A percentile compares a stretch with the other conserved stretches of the same genome.
These are phyloP conservation scores for Apiotrichum mycotoxinovorans DNA, from an alignment of 1,284 basidiomycete genomes.

Conservation along the genomic window DNA sequence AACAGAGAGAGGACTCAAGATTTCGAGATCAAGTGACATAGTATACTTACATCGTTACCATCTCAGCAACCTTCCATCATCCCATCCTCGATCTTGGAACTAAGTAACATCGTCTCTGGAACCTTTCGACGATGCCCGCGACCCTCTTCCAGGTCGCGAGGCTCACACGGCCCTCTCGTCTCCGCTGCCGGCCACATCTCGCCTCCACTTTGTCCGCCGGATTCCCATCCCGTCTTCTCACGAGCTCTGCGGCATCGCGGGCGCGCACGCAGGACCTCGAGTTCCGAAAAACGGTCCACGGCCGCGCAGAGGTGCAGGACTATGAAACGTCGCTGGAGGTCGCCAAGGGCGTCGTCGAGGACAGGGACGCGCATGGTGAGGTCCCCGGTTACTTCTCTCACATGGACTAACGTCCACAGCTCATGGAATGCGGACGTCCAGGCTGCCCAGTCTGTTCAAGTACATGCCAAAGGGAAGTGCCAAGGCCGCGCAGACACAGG, in stretches of 20 bases:
- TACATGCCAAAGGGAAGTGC: slow-evolving; percentile 10
- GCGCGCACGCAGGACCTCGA: neutral
- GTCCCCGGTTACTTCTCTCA: no score
- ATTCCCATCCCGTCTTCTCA: neutral
- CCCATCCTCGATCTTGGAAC: no score
- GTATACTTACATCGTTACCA: neutral
- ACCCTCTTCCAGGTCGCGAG: slow-evolving; percentile 11
- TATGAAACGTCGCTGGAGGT: slow-evolving; percentile 2
- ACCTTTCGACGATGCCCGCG: neutral
- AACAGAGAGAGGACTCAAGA: no score
- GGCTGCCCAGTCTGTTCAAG: slow-evolving; percentile 24
- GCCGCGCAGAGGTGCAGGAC: slow-evolving; percentile 5
- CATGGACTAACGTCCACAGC: slow-evolving; percentile 3
- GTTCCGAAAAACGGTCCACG: neutral
- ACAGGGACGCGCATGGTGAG: neutral
- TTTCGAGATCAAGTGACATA: no score
- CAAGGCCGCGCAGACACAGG: neutral
- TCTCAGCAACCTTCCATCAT: neutral
- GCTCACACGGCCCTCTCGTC: slow-evolving; percentile 7
- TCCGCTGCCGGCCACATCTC: slow-evolving; percentile 3
- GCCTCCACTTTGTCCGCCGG: no score
- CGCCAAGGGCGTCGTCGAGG: neutral
- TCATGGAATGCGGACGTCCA: slow-evolving; percentile 3
- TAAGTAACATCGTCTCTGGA: no score
- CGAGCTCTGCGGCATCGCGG: neutral